Base-by-base conservation (phyloP, 1,139 yeast species). In the Blastobotrys ciferrii region DNA sequence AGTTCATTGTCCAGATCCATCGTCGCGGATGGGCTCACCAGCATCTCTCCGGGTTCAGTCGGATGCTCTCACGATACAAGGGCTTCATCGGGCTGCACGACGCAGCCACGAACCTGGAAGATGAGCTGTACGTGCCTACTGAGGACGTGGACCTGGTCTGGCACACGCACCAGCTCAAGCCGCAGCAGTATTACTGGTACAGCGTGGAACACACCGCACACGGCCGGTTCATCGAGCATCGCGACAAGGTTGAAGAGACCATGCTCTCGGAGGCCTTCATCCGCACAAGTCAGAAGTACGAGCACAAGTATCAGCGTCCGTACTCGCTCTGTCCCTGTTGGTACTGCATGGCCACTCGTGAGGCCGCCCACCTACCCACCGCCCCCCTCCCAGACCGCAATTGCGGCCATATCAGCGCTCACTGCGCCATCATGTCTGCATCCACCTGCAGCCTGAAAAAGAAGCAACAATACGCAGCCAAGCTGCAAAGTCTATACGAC, bases 111-210 rank as follows among this genome's bases (percentile, higher is more conserved):
- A n/a, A n/a, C n/a, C n/a, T n/a, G 6, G 14, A 20, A 14, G 14
- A 12, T n/a, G 11, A 39, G 15, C 6, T 61, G 47, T 54, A 66
- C 18, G 68, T 71, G 1, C 74, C 76, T 0, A 69, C 75, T 0
- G 56, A 70, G 45, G 75, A 71, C 47, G 66, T 72, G 25, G 75
- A 71, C 50, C 58, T 72, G 38, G 58, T 68, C 1, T 71, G 75
- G 75, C 73, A 68, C 48, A 71, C 75, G 6, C 74, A 71, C 49
- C 73, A 68, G 49, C 57, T 71, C 20, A 56, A 62, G 3, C 60
- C 65, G 40, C 48, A 43, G 18, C 53, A 54, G 20, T 71, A 71
- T 52, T 59, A 62, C 37, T 46, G 55, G 1, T 63, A 58, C 46
- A 65, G 68, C 44, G 44, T 50, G 25, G 35, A 42, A 4, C 42